Conservation (phyloP, 768 basidiomycete species). For the Kwoniella mangroviensis region DNA sequence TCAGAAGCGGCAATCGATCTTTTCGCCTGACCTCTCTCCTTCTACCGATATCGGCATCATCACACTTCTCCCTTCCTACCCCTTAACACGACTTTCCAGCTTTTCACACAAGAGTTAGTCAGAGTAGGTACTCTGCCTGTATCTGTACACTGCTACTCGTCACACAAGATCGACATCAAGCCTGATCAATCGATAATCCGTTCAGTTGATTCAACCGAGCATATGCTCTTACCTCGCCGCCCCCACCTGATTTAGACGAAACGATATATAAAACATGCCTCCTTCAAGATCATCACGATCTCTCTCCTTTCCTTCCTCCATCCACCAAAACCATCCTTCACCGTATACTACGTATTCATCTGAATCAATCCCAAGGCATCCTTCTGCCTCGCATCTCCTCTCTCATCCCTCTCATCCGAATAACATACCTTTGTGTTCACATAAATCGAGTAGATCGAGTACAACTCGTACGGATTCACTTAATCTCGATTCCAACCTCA, state of each 20-base stretch:
- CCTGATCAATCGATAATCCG: neutral
- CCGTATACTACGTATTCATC: neutral
- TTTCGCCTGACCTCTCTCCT: neutral
- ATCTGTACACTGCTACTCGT: neutral
- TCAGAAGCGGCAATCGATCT: slow-evolving; percentile 14
- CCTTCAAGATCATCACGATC: slow-evolving; percentile 1
- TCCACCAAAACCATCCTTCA: slow-evolving; percentile 12
- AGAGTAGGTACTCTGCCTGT: neutral
- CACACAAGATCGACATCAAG: slow-evolving; percentile 13
- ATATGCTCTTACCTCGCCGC: neutral
- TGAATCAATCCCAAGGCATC: slow-evolving; percentile 2
- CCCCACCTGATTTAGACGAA: too few relatives aligned
- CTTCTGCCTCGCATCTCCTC: slow-evolving; percentile 8
- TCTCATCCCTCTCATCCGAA: neutral
- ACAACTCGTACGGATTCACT: neutral
- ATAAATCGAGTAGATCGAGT: slow-evolving; percentile 13
- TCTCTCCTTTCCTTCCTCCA: slow-evolving; percentile 4
- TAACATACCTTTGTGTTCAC: slow-evolving; percentile 14
- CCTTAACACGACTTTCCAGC: neutral
- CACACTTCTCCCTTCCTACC: neutral
- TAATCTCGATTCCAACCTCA: neutral
- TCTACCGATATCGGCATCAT: neutral
- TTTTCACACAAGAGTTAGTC: neutral
- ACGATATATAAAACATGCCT: slow-evolving; percentile 5
- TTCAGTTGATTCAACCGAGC: neutral